Percentiles rank a stretch among this genome's conserved stretches.
phyloP scores from a whole-genome alignment of 139 green algal genomes.

The Picochlorum costavermella region DNA sequence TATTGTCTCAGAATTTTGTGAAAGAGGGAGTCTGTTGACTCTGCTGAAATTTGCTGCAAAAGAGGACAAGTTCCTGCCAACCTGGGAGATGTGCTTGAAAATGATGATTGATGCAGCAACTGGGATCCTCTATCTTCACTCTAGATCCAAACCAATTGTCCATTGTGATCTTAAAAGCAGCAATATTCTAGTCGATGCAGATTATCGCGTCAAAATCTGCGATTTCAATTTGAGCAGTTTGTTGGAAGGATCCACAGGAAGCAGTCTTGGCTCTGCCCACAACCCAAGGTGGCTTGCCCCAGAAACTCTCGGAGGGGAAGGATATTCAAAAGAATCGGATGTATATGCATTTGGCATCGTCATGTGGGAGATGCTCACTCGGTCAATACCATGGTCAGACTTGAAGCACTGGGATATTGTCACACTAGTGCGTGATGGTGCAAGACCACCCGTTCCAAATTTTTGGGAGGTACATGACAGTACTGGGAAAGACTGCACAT shows the following conservation, averaged over 20 bases:
- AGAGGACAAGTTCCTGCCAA: constrained; percentile 13
- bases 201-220: constrained; percentile 35
- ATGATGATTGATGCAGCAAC: constrained; percentile 45
- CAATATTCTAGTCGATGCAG: constrained; percentile 49
- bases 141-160: constrained; percentile 30
- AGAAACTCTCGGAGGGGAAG: constrained; percentile 29
- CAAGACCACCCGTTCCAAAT: constrained; percentile 4
- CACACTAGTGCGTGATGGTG: constrained; percentile 9
- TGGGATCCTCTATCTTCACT: constrained; percentile 42
- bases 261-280: constrained; percentile 20
- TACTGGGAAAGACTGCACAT: constrained; percentile 4
- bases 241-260: constrained; percentile 9
- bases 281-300: constrained; percentile 44
- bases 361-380: constrained; percentile 47
- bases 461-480: constrained; percentile 8
- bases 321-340: constrained; percentile 25
- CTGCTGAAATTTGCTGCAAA: constrained; percentile 15
- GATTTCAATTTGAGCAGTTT: constrained; percentile 46
- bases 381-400: constrained; percentile 27
- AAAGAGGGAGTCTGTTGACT: constrained; percentile 29
- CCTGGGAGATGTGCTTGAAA: constrained; percentile 33
- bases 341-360: constrained; percentile 50
- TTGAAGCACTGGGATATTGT: constrained; percentile 9
- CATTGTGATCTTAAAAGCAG: constrained; percentile 46
- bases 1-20: constrained; percentile 40